Base-by-base conservation (phyloP, 768 basidiomycete genomes). In the Russula olivacea region DNA sequence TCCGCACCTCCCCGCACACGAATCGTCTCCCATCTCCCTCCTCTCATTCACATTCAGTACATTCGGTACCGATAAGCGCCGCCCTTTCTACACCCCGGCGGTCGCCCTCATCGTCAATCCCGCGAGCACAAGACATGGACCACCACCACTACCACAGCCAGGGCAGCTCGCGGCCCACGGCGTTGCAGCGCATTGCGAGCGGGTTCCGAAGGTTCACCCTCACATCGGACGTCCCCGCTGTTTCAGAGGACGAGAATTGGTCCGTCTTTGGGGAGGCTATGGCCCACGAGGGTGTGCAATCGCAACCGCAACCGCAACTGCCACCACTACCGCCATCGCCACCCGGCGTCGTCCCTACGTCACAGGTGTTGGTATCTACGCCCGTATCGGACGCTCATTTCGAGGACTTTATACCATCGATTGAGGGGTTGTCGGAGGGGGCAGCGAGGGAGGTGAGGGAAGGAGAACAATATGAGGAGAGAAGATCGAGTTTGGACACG, bases 231-330 rank as follows among this genome's bases (percentile, higher is more conserved):
- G 10, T 1, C 12, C 32, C 51, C 2, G 34, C n/a, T n/a, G 43
- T 45, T 5, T 23, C 21, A 3, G 59, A 43, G 6, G 61, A 63
- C 8, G 61, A 63, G 17, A 61, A 68, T 5, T 68, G 67, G 67
- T 58, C 65, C 14, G 65, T 68, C 14, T 68, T 68, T 21, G 45
- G 56, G 6, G 60, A 66, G 25, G 56, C 51, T 34, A 66, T 66
- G 65, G 40, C n/a, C 32, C 65, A 59, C 14, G 66, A 68, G 3
- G 52, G 10, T 3, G 21, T 43, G 43, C 49, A 21, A 5, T 43
- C 2, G 15, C 56, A 1, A 4, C 36, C 36, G n/a, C 59, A 15
- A 4, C 28, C 12, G 4, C 3, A n/a, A 10, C 23, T 17, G 12
- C 12, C 11, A 3, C 36, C 25, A 34, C 54, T 15, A 2, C 28